Evolutionary conservation across 345 rosid genomes (phyloP).

Genomic region (Dipteronia sinensis): DNA sequence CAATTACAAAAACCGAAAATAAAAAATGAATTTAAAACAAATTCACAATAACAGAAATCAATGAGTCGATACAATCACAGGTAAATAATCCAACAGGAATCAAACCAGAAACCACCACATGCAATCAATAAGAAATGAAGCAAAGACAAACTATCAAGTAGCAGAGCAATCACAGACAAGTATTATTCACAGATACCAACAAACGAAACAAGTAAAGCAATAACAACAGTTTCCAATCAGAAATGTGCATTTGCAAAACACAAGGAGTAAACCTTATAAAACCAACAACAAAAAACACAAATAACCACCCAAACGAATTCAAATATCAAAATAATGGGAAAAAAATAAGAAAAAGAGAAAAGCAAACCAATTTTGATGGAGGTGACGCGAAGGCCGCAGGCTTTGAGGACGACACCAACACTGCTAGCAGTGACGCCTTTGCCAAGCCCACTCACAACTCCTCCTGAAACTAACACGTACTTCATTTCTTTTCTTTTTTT

Average conservation of each 20-base stretch:
- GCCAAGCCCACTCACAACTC: slow-evolving; percentile 98
- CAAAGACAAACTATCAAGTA: background rate
- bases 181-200: background rate
- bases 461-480: slow-evolving; percentile 92
- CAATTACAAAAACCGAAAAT: background rate
- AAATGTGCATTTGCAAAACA: background rate
- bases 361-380: slow-evolving; percentile 89
- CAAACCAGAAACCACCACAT: background rate
- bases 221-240: background rate
- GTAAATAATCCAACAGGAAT: slow-evolving; percentile 3
- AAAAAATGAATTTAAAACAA: background rate
- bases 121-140: background rate
- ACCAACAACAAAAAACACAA: background rate
- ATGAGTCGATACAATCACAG: background rate
- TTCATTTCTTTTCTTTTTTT: slow-evolving; percentile 50
- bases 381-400: slow-evolving; percentile 94
- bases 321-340: background rate
- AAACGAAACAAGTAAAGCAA: background rate
- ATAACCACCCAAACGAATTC: background rate
- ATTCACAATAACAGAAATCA: background rate
- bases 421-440: slow-evolving; percentile 99
- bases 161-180: background rate
- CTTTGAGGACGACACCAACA: slow-evolving; percentile 91
- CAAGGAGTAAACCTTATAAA: background rate
- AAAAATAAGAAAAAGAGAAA: background rate